Percentiles rank a stretch among this genome's conserved stretches.
phyloP scores from a whole-genome alignment of 1,284 basidiomycete genomes.

The Cystobasidiaceae sp. region DNA sequence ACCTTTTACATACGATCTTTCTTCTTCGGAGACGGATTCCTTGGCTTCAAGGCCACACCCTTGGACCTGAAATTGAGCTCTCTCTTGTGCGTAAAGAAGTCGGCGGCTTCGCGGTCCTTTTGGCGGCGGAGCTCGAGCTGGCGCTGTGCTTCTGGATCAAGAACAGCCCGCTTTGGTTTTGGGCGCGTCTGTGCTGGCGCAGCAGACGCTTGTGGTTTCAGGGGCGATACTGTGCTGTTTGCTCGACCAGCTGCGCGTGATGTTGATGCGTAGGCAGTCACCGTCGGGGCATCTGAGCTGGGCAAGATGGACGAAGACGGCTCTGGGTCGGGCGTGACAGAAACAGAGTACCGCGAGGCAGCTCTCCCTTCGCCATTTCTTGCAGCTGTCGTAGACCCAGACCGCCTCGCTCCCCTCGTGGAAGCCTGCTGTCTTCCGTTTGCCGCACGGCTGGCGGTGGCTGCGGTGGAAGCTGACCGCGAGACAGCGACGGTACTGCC shows the following conservation, averaged over 20 bases:
- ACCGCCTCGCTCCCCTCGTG: too few species aligned
- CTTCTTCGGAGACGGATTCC: not conserved
- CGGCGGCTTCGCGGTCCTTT: slow-evolving; percentile 2
- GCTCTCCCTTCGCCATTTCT: too few species aligned
- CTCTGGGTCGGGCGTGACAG: too few species aligned
- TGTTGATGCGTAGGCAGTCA: not conserved
- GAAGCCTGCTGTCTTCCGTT: too few species aligned
- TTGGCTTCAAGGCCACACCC: not conserved
- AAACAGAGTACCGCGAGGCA: too few species aligned
- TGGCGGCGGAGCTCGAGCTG: not conserved
- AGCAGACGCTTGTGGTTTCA: not conserved
- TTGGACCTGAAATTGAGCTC: slow-evolving; percentile 7
- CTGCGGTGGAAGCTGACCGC: too few species aligned
- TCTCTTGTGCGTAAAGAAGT: slow-evolving; percentile 24
- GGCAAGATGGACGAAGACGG: too few species aligned
- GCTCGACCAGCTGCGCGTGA: not conserved
- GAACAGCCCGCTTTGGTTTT: not conserved
- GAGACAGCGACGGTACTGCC: too few species aligned
- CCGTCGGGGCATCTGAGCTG: too few species aligned
- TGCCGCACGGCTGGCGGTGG: too few species aligned
- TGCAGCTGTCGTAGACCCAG: too few species aligned
- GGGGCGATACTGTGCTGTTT: not conserved
- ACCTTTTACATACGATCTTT: not conserved
- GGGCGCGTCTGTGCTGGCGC: not conserved
- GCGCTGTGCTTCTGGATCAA: not conserved